A percentile compares a stretch with the other conserved stretches of the same genome.
These are phyloP conservation scores for Malus fusca DNA, from an alignment of 306 rosid species.

Conservation along the genomic window DNA sequence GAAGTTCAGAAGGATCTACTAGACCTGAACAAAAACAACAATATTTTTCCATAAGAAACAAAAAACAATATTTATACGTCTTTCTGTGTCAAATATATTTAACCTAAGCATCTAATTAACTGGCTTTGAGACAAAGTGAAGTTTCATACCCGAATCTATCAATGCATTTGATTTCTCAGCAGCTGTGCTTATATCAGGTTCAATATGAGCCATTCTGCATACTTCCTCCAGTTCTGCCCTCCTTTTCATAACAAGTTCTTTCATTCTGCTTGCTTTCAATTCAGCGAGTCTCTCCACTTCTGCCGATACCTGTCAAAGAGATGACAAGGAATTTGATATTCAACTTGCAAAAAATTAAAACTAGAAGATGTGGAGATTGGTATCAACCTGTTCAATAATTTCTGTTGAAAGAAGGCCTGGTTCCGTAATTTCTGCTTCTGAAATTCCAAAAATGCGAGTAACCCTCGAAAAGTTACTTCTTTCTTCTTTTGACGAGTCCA, in stretches of 20 bases:
- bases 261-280: conserved; percentile 93
- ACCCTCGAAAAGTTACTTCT: conserved; percentile 49
- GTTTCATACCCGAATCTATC: conserved; percentile 71
- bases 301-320: conserved; percentile 57
- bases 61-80: background rate
- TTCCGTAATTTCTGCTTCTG: conserved; percentile 59
- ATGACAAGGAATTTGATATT: conserved; percentile 3
- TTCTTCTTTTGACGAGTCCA: conserved; percentile 90
- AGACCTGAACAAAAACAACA: conserved; percentile 50
- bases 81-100: background rate
- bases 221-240: conserved; percentile 82
- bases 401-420: conserved; percentile 69
- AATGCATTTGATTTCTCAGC: conserved; percentile 86
- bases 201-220: conserved; percentile 71
- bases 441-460: conserved; percentile 42
- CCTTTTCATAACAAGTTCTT: conserved; percentile 86
- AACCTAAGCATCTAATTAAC: background rate
- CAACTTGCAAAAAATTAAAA: background rate
- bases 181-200: conserved; percentile 81
- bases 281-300: conserved; percentile 83
- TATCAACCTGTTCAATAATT: conserved; percentile 64
- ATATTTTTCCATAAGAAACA: background rate
- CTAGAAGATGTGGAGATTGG: conserved; percentile 5
- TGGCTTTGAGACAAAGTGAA: background rate
- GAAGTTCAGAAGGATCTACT: conserved; percentile 83